Evolutionary conservation across 345 rosid species (phyloP), one percentile per base, ranked within the genome.

Genomic region (Sisymbrium altissimum): DNA sequence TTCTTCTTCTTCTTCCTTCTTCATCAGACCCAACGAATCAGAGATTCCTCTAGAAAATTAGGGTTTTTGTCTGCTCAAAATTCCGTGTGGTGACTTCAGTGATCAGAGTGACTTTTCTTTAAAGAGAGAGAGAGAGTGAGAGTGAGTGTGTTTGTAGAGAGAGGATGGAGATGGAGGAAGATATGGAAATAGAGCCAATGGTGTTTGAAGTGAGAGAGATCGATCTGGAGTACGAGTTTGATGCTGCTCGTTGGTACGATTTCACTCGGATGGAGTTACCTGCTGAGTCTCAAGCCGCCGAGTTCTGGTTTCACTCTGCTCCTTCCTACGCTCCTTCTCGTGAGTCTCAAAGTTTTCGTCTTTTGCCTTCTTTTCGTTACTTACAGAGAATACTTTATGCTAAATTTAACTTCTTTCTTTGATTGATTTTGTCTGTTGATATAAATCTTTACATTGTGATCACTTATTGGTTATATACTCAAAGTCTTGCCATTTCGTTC

Each of bases 141-240:
- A 17, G 56, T 54, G 79, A 70, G 75, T 49, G 33, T 32, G 64
- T 44, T n/a, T n/a, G n/a, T n/a, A 79, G 40, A 23, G 78, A 76
- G 77, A 0, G 11, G 18, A 71, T 46, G 81, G 81, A 68, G 79
- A 77, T 75, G 81, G 88, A 83, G 66, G 82, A 79, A 70, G 90
- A 83, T 78, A 81, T 84, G 83, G 89, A 83, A 75, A 66, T 78
- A 36, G 95, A 86, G 81, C 74, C 82, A 30, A 82, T 83, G 70
- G 82, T 86, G 55, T 89, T 82, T 36, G 88, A 86, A 57, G 96
- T 81, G 39, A 88, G 81, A 39, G 94, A 89, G 70, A 66, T 90
- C 67, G 99, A 95, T 81, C 76, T 85, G 19, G 90, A 84, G 41
- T 95, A 90, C 84, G 99, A 95, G 88, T 95, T 88, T 48, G 97